Evolutionary conservation across 768 basidiomycete species (phyloP), one percentile per base, ranked within the genome.

Genomic region (Cystofilobasidium macerans): DNA sequence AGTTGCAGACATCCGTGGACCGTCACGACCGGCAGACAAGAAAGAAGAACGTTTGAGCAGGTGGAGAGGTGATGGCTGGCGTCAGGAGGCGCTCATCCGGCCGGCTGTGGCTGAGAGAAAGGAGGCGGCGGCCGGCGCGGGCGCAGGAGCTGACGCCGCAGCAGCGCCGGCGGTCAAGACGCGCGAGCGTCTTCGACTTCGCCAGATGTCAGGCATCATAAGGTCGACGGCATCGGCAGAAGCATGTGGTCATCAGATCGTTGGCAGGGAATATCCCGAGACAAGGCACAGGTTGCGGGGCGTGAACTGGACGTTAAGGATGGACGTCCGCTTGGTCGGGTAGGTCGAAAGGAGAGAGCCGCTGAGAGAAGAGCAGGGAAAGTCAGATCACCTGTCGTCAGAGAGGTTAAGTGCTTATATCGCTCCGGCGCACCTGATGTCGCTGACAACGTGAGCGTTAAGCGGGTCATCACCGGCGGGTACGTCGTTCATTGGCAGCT

Each of bases 261-360:
- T 54, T 16, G 9, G 7, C 16, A 30, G 32, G n/a, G 51, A 30
- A 1, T 54, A 32, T 26, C 60, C 65, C 6, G 65, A 59, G 30
- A 56, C 42, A 35, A 67, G n/a, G 42, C 51, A 93, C 38, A 99
- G 81, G 76, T 99, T 99, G 18, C 94, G 83, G 33, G 91, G 84
- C 12, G 95, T 98, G 72, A 98, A 95, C 70, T 95, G 89, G 13
- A 92, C 85, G 72, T 93, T 87, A 30, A 84, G 83, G 70, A 98
- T 83, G 1, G 95, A 93, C 32, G 95, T 98, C 62, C 92, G 83
- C 79, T 98, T 99, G 35, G 95, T 99, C 9, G 88, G 88, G 75
- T 91, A 95, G 0, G 93, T 93, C 2, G 88, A 82, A 2, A 98
- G 76, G 33, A 98, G 80, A 73, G 98, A 94, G 24, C 81, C 79